Evolutionary conservation across 2,329 filamentous ascomycete genomes (phyloP).

Genomic region (Talaromyces marneffei): DNA sequence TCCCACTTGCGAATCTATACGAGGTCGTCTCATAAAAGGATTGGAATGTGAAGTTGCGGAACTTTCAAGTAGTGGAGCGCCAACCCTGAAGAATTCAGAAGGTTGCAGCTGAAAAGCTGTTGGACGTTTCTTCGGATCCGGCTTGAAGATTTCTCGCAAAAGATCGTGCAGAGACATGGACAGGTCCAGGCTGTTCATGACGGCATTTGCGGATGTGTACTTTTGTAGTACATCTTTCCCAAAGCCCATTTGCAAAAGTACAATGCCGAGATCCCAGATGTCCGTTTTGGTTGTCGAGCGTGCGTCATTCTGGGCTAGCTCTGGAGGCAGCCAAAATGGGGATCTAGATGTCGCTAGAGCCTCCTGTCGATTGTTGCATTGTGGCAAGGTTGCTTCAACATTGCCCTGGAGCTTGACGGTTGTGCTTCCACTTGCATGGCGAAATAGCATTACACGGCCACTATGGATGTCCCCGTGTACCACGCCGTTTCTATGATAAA

Average conservation of each 20-base stretch:
- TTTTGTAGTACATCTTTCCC: constrained; percentile 69
- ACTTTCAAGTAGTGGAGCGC: constrained; percentile 32
- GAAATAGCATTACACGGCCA: constrained; percentile 71
- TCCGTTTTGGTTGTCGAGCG: constrained; percentile 68
- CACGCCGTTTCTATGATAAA: constrained; percentile 76
- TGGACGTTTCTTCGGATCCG: constrained; percentile 75
- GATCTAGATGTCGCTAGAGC: constrained; percentile 59
- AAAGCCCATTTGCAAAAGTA: constrained; percentile 91
- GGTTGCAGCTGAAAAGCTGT: constrained; percentile 69
- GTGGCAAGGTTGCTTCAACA: constrained; percentile 47
- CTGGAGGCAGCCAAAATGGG: constrained; percentile 76
- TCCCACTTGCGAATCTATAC: constrained; percentile 58
- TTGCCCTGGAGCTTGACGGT: constrained; percentile 51
- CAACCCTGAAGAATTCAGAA: constrained; percentile 43
- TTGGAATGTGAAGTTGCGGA: constrained; percentile 39
- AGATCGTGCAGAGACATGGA: constrained; percentile 74
- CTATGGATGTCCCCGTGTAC: constrained; percentile 78
- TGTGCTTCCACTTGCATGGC: constrained; percentile 62
- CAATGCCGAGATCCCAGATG: constrained; percentile 88
- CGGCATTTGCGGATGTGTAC: constrained; percentile 69
- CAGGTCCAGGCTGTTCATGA: constrained; percentile 65
- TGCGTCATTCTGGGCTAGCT: constrained; percentile 58
- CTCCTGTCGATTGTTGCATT: constrained; percentile 40
- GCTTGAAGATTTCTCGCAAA: constrained; percentile 75
- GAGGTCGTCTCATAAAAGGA: constrained; percentile 46